Evolutionary conservation across 1,284 basidiomycete genomes (phyloP), one percentile per base, ranked within the genome.

Genomic region (Waitea zeae): DNA sequence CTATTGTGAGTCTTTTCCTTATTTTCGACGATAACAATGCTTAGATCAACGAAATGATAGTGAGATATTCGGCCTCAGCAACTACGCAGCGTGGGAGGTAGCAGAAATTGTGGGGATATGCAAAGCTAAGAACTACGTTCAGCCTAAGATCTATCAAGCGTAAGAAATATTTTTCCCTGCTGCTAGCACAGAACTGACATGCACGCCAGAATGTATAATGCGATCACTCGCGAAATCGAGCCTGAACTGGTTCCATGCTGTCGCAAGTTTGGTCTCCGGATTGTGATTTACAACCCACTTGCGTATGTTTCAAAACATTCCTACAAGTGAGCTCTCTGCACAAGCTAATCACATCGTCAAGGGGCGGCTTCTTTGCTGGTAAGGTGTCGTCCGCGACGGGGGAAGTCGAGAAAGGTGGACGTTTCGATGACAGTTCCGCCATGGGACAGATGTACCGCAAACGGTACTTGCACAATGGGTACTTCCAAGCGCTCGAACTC

Each of bases 161-260:
- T 57, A 30, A 26, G 48, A 40, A 2, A 2, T n/a, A 26, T 26
- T 27, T 9, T 15, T 35, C 14, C n/a, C 5, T 28, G 22, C n/a
- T 26, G 7, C 22, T 26, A 7, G n/a, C 22, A n/a, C 22, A 26
- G 24, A 12, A 4, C 9, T 26, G 12, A 29, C 20, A 5, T 15
- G 17, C 12, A 4, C 7, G 12, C 12, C 29, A 58, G 61, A 11
- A 64, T 66, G 58, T 69, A 68, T 46, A 69, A 68, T 36, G 59
- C 64, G 1, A 52, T 69, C 39, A 65, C 62, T 1, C 59, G 69
- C 5, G 57, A 56, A 28, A 64, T 67, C 32, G 67, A 74, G 41
- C 39, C 63, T 1, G 68, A 73, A 47, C 56, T 72, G 15, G 50
- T 70, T n/a, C 66, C 65, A 2, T 68, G 67, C 49, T 56, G 59